Evolutionary conservation across 2,329 filamentous ascomycete genomes (phyloP).

Genomic region (Claviceps quebecensis): DNA sequence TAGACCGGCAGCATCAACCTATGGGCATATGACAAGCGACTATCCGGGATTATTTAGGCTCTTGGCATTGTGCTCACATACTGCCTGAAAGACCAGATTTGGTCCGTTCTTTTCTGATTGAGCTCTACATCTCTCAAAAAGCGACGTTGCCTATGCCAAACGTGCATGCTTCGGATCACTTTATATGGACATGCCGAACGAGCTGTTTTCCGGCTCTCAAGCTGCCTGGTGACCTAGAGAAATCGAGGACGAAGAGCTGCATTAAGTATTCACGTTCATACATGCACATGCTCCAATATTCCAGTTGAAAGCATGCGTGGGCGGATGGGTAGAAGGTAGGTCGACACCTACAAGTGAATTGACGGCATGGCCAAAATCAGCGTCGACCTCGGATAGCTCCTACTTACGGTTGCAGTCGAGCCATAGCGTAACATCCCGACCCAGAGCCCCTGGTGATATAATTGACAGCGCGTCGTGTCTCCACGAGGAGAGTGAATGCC

Average conservation of each 20-base stretch:
- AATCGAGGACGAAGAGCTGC: neutral
- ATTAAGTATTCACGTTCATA: too few relatives aligned
- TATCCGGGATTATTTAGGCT: neutral
- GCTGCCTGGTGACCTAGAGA: neutral
- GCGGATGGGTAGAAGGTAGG: neutral
- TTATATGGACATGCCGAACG: neutral
- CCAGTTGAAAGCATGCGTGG: neutral
- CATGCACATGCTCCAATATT: neutral
- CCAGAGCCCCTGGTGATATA: neutral
- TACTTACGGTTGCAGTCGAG: neutral
- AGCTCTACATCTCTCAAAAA: neutral
- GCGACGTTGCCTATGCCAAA: neutral
- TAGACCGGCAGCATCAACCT: neutral
- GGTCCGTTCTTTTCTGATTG: neutral
- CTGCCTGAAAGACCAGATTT: neutral
- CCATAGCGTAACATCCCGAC: neutral
- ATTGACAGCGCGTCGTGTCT: neutral
- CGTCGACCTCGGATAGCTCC: neutral
- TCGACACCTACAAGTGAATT: neutral
- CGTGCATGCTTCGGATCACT: neutral
- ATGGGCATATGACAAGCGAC: neutral
- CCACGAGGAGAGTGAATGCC: too few relatives aligned
- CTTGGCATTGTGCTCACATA: neutral
- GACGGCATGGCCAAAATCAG: neutral
- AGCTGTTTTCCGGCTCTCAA: neutral